Conservation (phyloP, 1,284 basidiomycete genomes). For the Ustilago cynodontis region DNA sequence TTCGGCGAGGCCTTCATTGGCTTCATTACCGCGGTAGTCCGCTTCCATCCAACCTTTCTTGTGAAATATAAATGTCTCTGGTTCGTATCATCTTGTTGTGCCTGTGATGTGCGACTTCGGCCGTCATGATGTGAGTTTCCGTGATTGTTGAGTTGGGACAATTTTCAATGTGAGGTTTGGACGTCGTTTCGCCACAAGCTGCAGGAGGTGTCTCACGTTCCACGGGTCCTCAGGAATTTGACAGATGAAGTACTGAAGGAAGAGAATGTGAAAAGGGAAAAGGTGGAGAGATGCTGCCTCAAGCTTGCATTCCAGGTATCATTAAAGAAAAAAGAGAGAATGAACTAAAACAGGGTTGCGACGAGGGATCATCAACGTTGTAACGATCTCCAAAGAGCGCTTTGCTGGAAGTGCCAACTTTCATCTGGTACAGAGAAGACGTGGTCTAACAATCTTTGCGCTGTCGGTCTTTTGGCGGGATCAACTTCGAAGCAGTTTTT, state of each 20-base stretch:
- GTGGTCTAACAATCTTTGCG: slow-evolving; percentile 84
- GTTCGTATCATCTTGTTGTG: background rate
- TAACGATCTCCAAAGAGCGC: slow-evolving; percentile 47
- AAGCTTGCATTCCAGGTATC: slow-evolving; percentile 11
- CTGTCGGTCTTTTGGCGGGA: slow-evolving; percentile 85
- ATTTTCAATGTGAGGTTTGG: background rate
- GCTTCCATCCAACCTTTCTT: background rate
- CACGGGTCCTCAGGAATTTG: background rate
- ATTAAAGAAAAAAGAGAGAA: background rate
- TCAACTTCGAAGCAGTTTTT: slow-evolving; percentile 90
- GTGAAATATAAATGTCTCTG: slow-evolving; percentile 14
- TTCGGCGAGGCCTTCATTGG: background rate
- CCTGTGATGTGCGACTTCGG: background rate
- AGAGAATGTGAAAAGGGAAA: background rate
- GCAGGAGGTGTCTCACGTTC: background rate
- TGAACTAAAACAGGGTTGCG: too few relatives aligned
- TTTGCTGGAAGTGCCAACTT: slow-evolving; percentile 60
- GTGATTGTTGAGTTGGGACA: background rate
- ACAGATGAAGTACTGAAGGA: too few relatives aligned
- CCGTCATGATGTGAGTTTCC: background rate
- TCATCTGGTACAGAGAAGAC: slow-evolving; percentile 76
- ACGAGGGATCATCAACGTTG: slow-evolving; percentile 12
- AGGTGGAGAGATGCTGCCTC: background rate
- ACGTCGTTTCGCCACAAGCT: background rate
- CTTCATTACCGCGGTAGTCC: background rate